Base-by-base conservation (phyloP, 2,329 filamentous ascomycete genomes). In the Xylaria hypoxylon region DNA sequence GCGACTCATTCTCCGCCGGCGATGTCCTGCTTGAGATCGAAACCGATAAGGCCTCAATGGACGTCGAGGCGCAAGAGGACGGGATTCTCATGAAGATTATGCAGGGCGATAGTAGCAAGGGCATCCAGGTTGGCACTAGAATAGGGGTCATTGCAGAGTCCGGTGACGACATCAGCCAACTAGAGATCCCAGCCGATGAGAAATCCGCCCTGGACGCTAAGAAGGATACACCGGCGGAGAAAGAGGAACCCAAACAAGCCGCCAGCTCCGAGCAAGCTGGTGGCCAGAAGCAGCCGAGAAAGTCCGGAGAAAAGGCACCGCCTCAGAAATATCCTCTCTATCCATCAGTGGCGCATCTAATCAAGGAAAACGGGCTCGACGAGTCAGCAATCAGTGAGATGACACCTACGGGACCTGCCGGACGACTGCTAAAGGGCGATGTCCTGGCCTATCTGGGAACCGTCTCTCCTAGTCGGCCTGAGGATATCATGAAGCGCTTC, bases 11-110 rank as follows among this genome's bases (percentile, higher is more conserved):
- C 80, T 84, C 87, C 56, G 91, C 93, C 64, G 93, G 93, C 72
- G 93, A 97, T 79, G 92, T 97, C 35, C 85, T 97, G 58, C 88
- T 97, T 66, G 93, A 97, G 81, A 96, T 97, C 78, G 93, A 97
- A 83, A 97, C 93, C 65, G 93, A 97, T 80, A 97, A 97, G 85
- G 93, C 93, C 62, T 92, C 92, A 63, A 97, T 97, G 93, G 94
- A 97, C 74, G 93, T 97, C 28, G 94, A 97, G 83, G 93, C 93
- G 45, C 93, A 96, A 81, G 93, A 97, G 50, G 93, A 96, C 77
- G 93, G 94, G 47, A 84, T 95, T 72, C 82, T 97, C 79, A 89
- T 94, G 77, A 96, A 96, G 85, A 95, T 97, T 73, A 87, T 89
- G 76, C 83, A 89, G 77, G 83, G 83, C 48, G 90, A 94, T 76